phyloP scores from a whole-genome alignment of 163 green algal species.

The Scenedesmus sp. region DNA sequence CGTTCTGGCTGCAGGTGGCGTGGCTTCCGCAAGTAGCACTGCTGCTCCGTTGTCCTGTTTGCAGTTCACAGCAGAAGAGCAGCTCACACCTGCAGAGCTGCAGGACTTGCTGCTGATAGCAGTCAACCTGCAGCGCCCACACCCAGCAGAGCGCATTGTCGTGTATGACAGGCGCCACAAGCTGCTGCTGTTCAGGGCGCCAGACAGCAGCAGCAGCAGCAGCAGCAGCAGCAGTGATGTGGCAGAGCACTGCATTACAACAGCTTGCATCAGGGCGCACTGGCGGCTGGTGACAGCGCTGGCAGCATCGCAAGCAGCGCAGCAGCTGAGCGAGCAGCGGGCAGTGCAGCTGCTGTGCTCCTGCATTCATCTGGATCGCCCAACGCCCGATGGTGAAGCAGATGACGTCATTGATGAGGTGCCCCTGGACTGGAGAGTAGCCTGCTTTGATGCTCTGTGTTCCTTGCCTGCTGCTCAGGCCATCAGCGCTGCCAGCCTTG shows the following conservation, averaged over 20 bases:
- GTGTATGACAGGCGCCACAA: neutral
- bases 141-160: neutral
- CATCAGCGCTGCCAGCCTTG: neutral
- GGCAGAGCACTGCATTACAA: neutral
- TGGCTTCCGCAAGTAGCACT: no score
- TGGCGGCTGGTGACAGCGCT: neutral
- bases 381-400: neutral
- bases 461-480: neutral
- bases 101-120: neutral
- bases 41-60: no score
- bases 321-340: neutral
- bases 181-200: neutral
- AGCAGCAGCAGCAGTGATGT: neutral
- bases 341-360: neutral
- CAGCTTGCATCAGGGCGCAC: neutral
- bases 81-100: neutral
- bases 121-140: neutral
- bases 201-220: neutral
- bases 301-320: neutral
- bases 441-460: neutral
- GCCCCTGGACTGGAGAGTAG: neutral
- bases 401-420: neutral
- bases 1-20: no score
- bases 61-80: neutral
- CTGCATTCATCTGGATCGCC: neutral